These are phyloP conservation scores for Botrytis sinoallii DNA, from an alignment of 2,329 filamentous ascomycete species.

Conservation along the genomic window DNA sequence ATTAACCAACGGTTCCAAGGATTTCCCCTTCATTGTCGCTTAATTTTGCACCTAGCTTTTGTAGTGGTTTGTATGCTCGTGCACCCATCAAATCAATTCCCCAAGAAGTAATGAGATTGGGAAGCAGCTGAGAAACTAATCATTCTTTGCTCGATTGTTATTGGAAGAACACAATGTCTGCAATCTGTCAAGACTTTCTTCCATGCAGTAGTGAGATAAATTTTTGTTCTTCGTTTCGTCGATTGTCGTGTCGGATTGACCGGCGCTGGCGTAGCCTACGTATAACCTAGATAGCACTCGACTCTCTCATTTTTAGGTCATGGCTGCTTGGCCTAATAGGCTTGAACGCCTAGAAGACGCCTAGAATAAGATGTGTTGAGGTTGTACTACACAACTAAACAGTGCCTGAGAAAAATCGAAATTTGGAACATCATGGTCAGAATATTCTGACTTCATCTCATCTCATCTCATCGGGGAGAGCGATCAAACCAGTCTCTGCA, in stretches of 20 bases:
- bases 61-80: neutral
- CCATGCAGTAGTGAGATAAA: conserved; percentile 8
- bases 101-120: neutral
- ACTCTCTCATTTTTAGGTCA: neutral
- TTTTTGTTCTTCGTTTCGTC: neutral
- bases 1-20: neutral
- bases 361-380: neutral
- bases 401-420: neutral
- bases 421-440: neutral
- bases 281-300: neutral
- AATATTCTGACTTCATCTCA: neutral
- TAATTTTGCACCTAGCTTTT: neutral
- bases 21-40: conserved; percentile 16
- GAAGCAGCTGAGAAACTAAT: neutral
- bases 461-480: neutral
- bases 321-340: neutral
- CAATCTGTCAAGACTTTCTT: conserved; percentile 2
- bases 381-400: neutral
- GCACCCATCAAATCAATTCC: conserved; percentile 7
- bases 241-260: neutral
- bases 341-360: conserved; percentile 9
- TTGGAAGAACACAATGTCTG: neutral
- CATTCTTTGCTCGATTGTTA: neutral
- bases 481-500: neutral
- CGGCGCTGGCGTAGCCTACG: neutral